phyloP scores from a whole-genome alignment of 441 rosid genomes.

The Syzygium syzygioides region DNA sequence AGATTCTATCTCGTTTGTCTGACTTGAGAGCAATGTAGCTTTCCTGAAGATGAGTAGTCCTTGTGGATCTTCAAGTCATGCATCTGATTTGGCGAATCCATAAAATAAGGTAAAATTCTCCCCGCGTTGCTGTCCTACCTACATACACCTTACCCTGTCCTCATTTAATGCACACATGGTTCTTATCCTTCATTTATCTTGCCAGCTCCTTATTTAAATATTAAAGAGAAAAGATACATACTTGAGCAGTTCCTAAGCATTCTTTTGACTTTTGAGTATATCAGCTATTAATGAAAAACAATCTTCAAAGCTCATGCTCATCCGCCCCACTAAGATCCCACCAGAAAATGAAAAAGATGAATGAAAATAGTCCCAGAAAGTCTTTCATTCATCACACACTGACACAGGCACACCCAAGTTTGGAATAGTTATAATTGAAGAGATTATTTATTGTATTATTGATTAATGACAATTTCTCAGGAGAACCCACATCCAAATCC shows the following conservation, averaged over 20 bases:
- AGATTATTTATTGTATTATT: neutral
- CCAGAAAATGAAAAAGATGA: neutral
- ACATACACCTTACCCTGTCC: neutral
- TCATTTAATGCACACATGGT: neutral
- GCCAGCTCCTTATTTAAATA: neutral
- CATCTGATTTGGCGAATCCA: neutral
- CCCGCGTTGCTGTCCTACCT: neutral
- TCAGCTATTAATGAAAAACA: neutral
- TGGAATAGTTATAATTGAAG: neutral
- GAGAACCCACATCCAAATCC: neutral
- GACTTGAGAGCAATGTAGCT: neutral
- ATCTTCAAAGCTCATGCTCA: neutral
- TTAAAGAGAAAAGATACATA: neutral
- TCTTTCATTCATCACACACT: neutral
- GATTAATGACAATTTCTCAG: neutral
- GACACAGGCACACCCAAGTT: neutral
- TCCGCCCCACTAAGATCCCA: neutral
- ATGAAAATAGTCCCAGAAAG: neutral
- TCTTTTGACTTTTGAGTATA: neutral
- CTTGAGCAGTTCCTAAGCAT: neutral
- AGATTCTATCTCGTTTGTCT: neutral
- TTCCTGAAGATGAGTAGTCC: neutral
- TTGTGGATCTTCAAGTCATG: neutral
- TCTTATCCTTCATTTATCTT: neutral
- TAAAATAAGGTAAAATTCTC: neutral